A percentile compares a stretch with the other conserved stretches of the same genome.
These are phyloP conservation scores for Paratrypanosoma confusum DNA, from an alignment of 208 protist species.

Conservation along the genomic window DNA sequence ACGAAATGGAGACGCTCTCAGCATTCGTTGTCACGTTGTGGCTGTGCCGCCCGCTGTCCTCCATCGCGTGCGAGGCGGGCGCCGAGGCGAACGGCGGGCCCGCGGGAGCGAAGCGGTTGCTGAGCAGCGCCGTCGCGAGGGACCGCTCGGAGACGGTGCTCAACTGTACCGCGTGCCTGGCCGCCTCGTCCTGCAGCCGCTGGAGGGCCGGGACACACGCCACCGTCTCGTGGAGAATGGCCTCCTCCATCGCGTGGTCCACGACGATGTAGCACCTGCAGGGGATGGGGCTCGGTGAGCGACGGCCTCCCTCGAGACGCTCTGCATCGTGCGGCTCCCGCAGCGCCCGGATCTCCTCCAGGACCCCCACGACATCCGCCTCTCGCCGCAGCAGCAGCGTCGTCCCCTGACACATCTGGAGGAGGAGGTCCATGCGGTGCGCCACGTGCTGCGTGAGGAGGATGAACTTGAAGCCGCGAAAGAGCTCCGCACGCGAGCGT, in stretches of 20 bases:
- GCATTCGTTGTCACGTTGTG: no score
- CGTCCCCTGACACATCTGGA: slow-evolving; percentile 21
- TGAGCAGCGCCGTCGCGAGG: slow-evolving; percentile 33
- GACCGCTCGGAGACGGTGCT: slow-evolving; percentile 21
- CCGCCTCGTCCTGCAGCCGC: slow-evolving; percentile 19
- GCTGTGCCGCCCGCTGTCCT: no score
- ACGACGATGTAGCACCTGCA: slow-evolving; percentile 40
- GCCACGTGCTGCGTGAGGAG: slow-evolving; percentile 31
- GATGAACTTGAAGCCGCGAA: slow-evolving; percentile 30
- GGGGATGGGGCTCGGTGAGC: slow-evolving; percentile 3
- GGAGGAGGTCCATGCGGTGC: slow-evolving; percentile 22
- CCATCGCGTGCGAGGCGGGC: slow-evolving; percentile 5
- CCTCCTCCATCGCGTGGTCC: slow-evolving; percentile 28
- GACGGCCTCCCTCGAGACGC: neutral
- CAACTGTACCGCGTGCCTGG: slow-evolving; percentile 5
- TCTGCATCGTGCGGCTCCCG: slow-evolving; percentile 9
- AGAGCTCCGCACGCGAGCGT: slow-evolving; percentile 31
- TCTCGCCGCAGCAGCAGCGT: slow-evolving; percentile 11
- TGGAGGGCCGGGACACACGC: slow-evolving; percentile 14
- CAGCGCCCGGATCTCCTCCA: slow-evolving; percentile 15
- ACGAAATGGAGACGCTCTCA: no score
- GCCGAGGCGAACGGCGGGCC: slow-evolving; percentile 4
- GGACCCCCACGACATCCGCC: slow-evolving; percentile 12
- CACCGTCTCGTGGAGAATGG: slow-evolving; percentile 15
- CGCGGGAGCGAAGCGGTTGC: slow-evolving; percentile 21